Evolutionary conservation across 1,139 yeast genomes (phyloP).

Genomic region (Pichia sp.): DNA sequence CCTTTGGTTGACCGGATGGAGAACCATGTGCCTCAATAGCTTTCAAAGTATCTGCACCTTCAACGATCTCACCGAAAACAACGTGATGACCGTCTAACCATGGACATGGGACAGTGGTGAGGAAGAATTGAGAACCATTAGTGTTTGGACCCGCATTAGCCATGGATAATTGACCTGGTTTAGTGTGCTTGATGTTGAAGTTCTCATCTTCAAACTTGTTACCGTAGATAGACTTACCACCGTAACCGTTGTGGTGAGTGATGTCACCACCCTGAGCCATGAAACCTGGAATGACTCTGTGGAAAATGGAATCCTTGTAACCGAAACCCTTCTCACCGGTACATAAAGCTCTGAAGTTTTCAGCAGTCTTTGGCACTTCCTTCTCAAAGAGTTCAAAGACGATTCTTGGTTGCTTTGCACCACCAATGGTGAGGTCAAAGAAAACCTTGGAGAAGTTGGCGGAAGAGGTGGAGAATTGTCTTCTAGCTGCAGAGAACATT

Average conservation of each 20-base stretch:
- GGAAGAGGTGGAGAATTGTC: constrained; percentile 34
- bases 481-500: constrained; percentile 27
- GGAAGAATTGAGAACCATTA: constrained; percentile 37
- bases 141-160: constrained; percentile 39
- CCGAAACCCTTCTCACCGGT: constrained; percentile 62
- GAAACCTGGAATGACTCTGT: constrained; percentile 42
- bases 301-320: constrained; percentile 47
- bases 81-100: constrained; percentile 39
- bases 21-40: constrained; percentile 27
- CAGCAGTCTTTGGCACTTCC: constrained; percentile 57
- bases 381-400: constrained; percentile 44
- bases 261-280: constrained; percentile 39
- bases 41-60: constrained; percentile 28
- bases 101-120: constrained; percentile 33
- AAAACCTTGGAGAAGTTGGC: constrained; percentile 43
- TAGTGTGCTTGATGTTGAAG: constrained; percentile 30
- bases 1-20: constrained; percentile 23
- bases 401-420: constrained; percentile 34
- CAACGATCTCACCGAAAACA: constrained; percentile 34
- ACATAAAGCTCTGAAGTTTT: constrained; percentile 56
- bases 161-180: constrained; percentile 36
- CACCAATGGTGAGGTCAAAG: constrained; percentile 72
- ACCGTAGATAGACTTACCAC: constrained; percentile 32
- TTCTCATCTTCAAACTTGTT: constrained; percentile 29
- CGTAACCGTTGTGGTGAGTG: constrained; percentile 29